Percentiles rank a stretch among this genome's conserved stretches.
phyloP scores from a whole-genome alignment of 2,329 filamentous ascomycete species.

The Fusarium kyushuense region DNA sequence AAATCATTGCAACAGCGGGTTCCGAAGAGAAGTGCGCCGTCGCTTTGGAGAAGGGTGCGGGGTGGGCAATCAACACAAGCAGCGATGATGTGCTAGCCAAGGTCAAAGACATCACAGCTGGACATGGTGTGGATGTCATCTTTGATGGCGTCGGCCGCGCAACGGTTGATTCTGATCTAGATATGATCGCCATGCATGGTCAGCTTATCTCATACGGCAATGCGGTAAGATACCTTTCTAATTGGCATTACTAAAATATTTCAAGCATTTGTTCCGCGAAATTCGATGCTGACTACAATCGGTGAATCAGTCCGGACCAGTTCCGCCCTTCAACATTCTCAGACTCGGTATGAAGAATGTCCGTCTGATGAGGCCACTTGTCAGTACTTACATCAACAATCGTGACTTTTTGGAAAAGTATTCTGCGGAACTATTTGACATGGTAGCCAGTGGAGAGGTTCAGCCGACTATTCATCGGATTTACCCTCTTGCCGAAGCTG shows the following conservation, averaged over 20 bases:
- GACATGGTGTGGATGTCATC: not conserved
- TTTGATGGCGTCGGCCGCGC: not conserved
- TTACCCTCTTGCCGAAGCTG: too few species aligned
- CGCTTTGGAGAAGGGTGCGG: not conserved
- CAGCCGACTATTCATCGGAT: too few species aligned
- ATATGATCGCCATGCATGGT: not conserved
- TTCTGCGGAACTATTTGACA: not conserved
- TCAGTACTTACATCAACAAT: not conserved
- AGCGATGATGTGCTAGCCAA: not conserved
- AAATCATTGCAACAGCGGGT: not conserved
- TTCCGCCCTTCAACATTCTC: not conserved
- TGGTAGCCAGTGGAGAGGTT: not conserved
- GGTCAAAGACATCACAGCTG: not conserved
- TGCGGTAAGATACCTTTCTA: not conserved
- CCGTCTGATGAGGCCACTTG: not conserved
- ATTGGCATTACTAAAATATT: not conserved
- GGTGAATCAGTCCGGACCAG: not conserved
- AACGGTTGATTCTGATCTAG: not conserved
- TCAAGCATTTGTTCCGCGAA: not conserved
- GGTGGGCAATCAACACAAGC: not conserved
- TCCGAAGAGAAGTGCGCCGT: not conserved
- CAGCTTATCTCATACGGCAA: not conserved
- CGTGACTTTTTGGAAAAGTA: not conserved
- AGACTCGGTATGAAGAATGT: not conserved
- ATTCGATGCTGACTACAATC: not conserved